Conservation (phyloP, 164 flowering plant species). For the Chimonanthus salicifolius region DNA sequence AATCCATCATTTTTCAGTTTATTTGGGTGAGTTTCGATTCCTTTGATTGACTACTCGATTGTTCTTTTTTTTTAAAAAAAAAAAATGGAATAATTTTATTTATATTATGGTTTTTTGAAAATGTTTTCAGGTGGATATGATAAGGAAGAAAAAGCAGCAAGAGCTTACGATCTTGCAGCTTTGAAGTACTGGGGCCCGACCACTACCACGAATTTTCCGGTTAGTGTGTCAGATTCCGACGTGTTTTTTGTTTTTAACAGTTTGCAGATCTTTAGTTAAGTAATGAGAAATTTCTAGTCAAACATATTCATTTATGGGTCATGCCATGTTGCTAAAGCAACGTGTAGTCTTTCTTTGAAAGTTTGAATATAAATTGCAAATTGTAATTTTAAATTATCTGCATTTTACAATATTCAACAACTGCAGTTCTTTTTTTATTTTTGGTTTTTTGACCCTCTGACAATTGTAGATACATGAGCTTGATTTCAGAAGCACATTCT, state of each 20-base stretch:
- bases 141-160: slow-evolving; percentile 86
- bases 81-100: background rate
- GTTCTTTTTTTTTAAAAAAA: background rate
- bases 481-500: too few relatives aligned
- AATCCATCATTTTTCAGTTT: slow-evolving; percentile 47
- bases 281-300: background rate
- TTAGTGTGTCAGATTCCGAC: slow-evolving; percentile 17
- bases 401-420: too few relatives aligned
- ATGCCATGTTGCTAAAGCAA: too few relatives aligned
- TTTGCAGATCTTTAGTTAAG: background rate
- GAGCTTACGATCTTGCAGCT: slow-evolving; percentile 90
- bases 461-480: too few relatives aligned
- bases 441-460: too few relatives aligned
- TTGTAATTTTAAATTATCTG: too few relatives aligned
- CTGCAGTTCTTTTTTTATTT: too few relatives aligned
- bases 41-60: background rate
- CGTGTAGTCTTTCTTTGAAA: too few relatives aligned
- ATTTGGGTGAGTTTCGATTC: slow-evolving; percentile 57
- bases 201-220: slow-evolving; percentile 79
- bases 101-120: too few relatives aligned
- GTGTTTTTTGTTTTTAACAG: background rate
- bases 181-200: slow-evolving; percentile 90
- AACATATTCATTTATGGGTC: too few relatives aligned
- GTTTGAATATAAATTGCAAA: too few relatives aligned
- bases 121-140: slow-evolving; percentile 69